Percentiles rank a stretch among this genome's conserved stretches.
These are phyloP conservation scores for Aspergillus tamarii DNA, from an alignment of 2,329 filamentous ascomycete genomes.

Conservation along the genomic window DNA sequence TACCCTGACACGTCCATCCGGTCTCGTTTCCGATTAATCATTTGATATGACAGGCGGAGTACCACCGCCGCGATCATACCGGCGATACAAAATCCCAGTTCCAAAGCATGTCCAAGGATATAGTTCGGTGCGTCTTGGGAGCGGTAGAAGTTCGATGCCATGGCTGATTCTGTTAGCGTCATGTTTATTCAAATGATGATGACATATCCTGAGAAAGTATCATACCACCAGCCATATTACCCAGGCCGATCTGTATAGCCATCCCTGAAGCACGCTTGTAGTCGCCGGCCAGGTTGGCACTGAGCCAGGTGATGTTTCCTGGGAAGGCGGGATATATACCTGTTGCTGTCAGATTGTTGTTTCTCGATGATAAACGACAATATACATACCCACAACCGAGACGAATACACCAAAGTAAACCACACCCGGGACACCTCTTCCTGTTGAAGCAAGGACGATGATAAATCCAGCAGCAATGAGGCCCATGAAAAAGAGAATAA, in stretches of 20 bases:
- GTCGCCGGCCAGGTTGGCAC: slow-evolving; percentile 62
- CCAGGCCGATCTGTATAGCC: slow-evolving; percentile 65
- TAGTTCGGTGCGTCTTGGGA: slow-evolving; percentile 53
- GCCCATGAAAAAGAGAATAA: slow-evolving; percentile 58
- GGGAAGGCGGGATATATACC: slow-evolving; percentile 52
- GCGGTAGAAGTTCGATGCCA: slow-evolving; percentile 74
- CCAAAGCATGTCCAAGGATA: slow-evolving; percentile 54
- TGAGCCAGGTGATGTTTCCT: slow-evolving; percentile 58
- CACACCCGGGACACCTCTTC: slow-evolving; percentile 42
- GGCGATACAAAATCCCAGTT: slow-evolving; percentile 53
- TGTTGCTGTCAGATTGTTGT: slow-evolving; percentile 16
- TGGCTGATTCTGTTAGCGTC: slow-evolving; percentile 47
- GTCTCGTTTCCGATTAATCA: slow-evolving; percentile 63
- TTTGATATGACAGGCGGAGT: slow-evolving; percentile 56
- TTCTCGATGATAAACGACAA: not conserved
- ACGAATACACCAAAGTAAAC: slow-evolving; percentile 54
- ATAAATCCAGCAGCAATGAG: slow-evolving; percentile 62
- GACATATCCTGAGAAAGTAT: not conserved
- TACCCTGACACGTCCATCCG: slow-evolving; percentile 48
- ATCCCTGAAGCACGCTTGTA: slow-evolving; percentile 62
- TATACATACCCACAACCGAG: slow-evolving; percentile 45
- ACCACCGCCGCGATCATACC: slow-evolving; percentile 51
- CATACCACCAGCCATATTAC: slow-evolving; percentile 52
- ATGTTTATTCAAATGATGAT: not conserved
- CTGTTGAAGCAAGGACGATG: slow-evolving; percentile 48